Percentiles rank a stretch among this genome's conserved stretches.
Evolutionary conservation across 257 asterid genomes (phyloP).

Genomic region (Anisodus tanguticus): DNA sequence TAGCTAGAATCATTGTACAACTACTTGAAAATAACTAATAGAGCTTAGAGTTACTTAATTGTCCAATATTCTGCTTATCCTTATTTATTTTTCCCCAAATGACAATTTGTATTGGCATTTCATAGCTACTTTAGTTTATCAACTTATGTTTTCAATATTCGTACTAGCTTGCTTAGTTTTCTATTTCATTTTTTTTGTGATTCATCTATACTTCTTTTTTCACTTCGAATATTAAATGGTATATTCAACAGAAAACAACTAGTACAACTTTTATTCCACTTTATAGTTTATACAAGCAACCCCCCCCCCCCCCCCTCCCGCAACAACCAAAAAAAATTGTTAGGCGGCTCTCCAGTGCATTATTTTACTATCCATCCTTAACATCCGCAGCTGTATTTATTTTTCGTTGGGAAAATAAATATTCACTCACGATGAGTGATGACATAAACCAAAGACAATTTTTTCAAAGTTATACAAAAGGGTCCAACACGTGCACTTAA

Average conservation of each 20-base stretch:
- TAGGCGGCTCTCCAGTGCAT: neutral
- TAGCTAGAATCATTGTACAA: too few species aligned
- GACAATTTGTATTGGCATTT: neutral
- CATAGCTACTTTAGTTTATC: neutral
- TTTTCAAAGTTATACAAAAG: constrained; percentile 1
- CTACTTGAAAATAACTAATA: too few species aligned
- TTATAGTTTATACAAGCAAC: neutral
- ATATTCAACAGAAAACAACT: neutral
- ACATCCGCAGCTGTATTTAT: neutral
- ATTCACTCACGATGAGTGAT: neutral
- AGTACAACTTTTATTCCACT: neutral
- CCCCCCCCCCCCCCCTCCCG: neutral
- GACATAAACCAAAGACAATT: neutral
- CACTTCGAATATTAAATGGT: too few species aligned
- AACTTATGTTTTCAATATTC: neutral
- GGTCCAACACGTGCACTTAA: constrained; percentile 18
- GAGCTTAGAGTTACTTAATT: too few species aligned
- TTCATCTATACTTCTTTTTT: neutral
- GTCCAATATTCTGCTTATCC: too few species aligned
- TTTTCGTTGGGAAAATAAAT: neutral
- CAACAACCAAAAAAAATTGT: too few species aligned
- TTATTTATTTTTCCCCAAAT: too few species aligned
- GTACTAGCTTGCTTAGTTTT: neutral
- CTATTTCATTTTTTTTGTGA: neutral
- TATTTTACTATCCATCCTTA: neutral